phyloP scores from a whole-genome alignment of 1,284 basidiomycete genomes.

The Leucoagaricus sp. region DNA sequence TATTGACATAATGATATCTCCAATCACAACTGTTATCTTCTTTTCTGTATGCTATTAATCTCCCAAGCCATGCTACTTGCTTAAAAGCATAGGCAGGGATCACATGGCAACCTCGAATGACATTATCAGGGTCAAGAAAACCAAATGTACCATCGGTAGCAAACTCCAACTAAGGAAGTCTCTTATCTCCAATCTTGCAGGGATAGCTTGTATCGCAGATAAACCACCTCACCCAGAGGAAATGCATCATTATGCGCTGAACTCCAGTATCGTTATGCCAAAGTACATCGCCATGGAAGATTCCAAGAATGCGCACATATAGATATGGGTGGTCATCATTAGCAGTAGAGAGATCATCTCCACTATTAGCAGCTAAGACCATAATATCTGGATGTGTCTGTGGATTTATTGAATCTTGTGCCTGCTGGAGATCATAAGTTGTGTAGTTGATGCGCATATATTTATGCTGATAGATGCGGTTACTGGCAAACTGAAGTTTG shows the following conservation, averaged over 20 bases:
- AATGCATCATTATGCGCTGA: background rate
- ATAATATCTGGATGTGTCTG: background rate
- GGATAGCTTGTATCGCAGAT: background rate
- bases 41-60: background rate
- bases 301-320: constrained; percentile 1
- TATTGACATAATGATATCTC: background rate
- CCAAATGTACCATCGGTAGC: background rate
- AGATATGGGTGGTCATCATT: background rate
- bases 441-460: constrained; percentile 3
- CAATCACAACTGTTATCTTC: background rate
- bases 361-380: background rate
- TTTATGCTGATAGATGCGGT: constrained; percentile 4
- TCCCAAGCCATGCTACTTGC: background rate
- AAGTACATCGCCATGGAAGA: background rate
- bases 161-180: constrained; percentile 4
- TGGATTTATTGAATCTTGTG: constrained; percentile 7
- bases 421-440: constrained; percentile 1
- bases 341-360: background rate
- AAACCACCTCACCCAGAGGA: constrained; percentile 10
- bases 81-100: background rate
- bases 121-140: constrained; percentile 9
- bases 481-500: background rate
- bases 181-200: background rate
- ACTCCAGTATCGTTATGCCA: background rate
- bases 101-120: constrained; percentile 1